Conservation (phyloP, 1,284 basidiomycete genomes). For the Irpex sp. region DNA sequence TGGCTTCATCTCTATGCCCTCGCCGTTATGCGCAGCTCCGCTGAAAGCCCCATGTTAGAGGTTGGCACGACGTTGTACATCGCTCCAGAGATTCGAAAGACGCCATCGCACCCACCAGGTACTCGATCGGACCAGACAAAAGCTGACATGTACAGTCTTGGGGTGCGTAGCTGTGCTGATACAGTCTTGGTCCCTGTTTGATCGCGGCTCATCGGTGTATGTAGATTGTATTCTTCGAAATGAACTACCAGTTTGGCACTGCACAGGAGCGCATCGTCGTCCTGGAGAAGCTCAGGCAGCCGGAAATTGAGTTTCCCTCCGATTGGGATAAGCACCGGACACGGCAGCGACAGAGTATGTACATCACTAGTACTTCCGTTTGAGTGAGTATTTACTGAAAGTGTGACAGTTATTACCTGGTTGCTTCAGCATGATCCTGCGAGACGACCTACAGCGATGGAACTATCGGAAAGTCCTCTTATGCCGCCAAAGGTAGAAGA, state of each 20-base stretch:
- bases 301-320: conserved; percentile 68
- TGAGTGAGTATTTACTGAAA: conserved; percentile 8
- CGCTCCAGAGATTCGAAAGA: conserved; percentile 77
- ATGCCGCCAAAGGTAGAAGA: conserved; percentile 76
- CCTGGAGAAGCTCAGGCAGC: conserved; percentile 72
- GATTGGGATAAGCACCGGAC: conserved; percentile 66
- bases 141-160: conserved; percentile 94
- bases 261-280: conserved; percentile 83
- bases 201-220: background rate
- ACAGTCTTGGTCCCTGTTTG: no score
- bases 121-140: conserved; percentile 53
- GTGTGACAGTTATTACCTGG: conserved; percentile 63
- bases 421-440: conserved; percentile 82
- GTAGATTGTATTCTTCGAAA: conserved; percentile 95
- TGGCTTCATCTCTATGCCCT: conserved; percentile 5
- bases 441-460: conserved; percentile 79
- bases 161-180: conserved; percentile 39
- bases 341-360: conserved; percentile 64
- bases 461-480: conserved; percentile 77
- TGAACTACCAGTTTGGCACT: conserved; percentile 89
- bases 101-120: conserved; percentile 47
- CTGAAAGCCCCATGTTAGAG: conserved; percentile 37
- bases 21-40: background rate
- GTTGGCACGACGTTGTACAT: conserved; percentile 93
- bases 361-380: background rate